Conservation (phyloP, 805 yeast genomes). For the Teunomyces kruisii region DNA sequence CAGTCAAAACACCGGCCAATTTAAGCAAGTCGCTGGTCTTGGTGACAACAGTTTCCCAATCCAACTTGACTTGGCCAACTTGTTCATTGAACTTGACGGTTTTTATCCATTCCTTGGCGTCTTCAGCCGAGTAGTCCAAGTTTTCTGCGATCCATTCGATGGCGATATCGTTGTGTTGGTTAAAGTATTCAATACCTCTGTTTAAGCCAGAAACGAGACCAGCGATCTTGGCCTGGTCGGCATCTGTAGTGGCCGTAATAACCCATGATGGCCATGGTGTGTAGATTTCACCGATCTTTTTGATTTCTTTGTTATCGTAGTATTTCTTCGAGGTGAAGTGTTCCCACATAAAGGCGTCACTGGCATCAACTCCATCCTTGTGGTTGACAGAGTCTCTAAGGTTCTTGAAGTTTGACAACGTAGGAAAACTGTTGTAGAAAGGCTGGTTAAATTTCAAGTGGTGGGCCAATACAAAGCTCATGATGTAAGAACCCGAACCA, state of each 20-base stretch:
- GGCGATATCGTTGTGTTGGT: conserved; percentile 60
- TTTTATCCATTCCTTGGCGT: conserved; percentile 78
- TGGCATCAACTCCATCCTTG: conserved; percentile 30
- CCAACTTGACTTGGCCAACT: conserved; percentile 37
- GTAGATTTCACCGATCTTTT: conserved; percentile 80
- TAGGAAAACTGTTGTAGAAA: conserved; percentile 52
- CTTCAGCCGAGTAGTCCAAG: conserved; percentile 74
- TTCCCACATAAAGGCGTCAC: conserved; percentile 96
- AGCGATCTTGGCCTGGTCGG: conserved; percentile 26
- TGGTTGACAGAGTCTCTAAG: conserved; percentile 78
- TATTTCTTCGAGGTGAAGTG: conserved; percentile 84
- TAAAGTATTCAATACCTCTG: conserved; percentile 69
- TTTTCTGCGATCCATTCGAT: conserved; percentile 60
- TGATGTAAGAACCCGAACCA: conserved; percentile 89
- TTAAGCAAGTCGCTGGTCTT: conserved; percentile 59
- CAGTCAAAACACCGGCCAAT: conserved; percentile 60
- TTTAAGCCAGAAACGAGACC: conserved; percentile 56
- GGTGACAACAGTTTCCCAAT: conserved; percentile 49
- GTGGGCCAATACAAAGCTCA: conserved; percentile 81
- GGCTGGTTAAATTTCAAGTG: conserved; percentile 54
- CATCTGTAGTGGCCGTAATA: conserved; percentile 51
- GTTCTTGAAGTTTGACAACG: conserved; percentile 67
- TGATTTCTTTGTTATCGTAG: conserved; percentile 77
- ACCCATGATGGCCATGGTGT: conserved; percentile 99
- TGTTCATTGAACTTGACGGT: conserved; percentile 64